Conservation (phyloP, 2,329 filamentous ascomycete genomes). For the Fusarium sp. region DNA sequence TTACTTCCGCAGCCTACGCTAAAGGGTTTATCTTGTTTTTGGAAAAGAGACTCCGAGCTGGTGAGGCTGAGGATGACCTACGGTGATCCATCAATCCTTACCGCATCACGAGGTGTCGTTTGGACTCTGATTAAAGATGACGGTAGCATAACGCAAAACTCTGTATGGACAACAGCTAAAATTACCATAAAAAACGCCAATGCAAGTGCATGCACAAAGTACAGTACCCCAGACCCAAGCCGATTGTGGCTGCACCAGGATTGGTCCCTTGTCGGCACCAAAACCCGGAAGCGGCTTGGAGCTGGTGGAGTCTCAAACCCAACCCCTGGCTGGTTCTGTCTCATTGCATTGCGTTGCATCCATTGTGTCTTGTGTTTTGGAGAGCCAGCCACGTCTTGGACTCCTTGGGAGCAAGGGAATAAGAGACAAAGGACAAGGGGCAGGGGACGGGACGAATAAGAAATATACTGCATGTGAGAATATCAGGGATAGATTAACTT, state of each 20-base stretch:
- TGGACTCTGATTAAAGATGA: conserved; percentile 4
- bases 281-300: conserved; percentile 41
- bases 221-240: conserved; percentile 44
- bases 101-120: conserved; percentile 25
- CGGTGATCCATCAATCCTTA: conserved; percentile 23
- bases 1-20: not conserved
- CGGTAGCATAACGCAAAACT: conserved; percentile 3
- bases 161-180: conserved; percentile 12
- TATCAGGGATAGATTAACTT: not conserved
- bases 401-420: conserved; percentile 10
- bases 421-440: not conserved
- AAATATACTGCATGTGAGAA: not conserved
- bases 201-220: conserved; percentile 24
- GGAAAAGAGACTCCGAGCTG: conserved; percentile 7
- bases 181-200: conserved; percentile 11
- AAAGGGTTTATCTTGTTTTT: conserved; percentile 6
- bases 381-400: conserved; percentile 3
- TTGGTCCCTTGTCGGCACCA: conserved; percentile 31
- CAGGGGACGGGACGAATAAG: too few relatives aligned
- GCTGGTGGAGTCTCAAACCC: conserved; percentile 33
- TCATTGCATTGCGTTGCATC: conserved; percentile 20
- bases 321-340: conserved; percentile 30
- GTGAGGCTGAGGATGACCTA: conserved; percentile 36
- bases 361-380: conserved; percentile 11
- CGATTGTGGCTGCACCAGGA: conserved; percentile 36